Conservation (phyloP, 495 filamentous ascomycete genomes). For the Penicillium macrosclerotiorum region DNA sequence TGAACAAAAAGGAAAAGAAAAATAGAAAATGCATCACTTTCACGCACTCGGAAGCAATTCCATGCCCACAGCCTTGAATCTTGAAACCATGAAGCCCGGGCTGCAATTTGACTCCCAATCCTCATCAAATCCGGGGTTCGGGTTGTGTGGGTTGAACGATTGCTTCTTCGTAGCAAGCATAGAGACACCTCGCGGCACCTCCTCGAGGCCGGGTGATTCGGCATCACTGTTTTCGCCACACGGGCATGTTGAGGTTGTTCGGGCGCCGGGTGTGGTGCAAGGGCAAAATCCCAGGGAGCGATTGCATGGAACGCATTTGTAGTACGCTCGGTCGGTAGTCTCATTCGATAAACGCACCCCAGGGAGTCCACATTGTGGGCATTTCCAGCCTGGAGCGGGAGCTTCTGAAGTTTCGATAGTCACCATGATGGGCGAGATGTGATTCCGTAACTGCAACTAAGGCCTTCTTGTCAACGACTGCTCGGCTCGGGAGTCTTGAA, state of each 20-base stretch:
- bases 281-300: constrained; percentile 17
- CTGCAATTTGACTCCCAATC: constrained; percentile 24
- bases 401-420: constrained; percentile 3
- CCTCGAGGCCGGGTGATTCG: constrained; percentile 4
- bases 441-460: not conserved
- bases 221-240: constrained; percentile 8
- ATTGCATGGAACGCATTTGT: constrained; percentile 23
- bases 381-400: constrained; percentile 9
- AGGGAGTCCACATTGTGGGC: constrained; percentile 18
- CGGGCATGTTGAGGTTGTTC: constrained; percentile 15
- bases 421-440: constrained; percentile 1
- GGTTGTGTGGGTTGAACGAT: constrained; percentile 13
- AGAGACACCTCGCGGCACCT: constrained; percentile 9
- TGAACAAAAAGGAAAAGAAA: not conserved
- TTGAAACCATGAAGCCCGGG: constrained; percentile 18
- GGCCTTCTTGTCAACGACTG: not conserved
- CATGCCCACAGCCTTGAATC: constrained; percentile 14
- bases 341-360: constrained; percentile 13
- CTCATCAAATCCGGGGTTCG: constrained; percentile 15
- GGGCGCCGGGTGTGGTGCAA: constrained; percentile 16
- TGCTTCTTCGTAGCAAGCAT: not conserved
- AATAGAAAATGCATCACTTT: not conserved
- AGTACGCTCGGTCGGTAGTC: constrained; percentile 8
- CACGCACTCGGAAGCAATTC: constrained; percentile 8
- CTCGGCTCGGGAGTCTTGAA: not conserved